Evolutionary conservation across 2,329 filamentous ascomycete species (phyloP), one percentile per base, ranked within the genome.

Genomic region (Cladosporium sp.): DNA sequence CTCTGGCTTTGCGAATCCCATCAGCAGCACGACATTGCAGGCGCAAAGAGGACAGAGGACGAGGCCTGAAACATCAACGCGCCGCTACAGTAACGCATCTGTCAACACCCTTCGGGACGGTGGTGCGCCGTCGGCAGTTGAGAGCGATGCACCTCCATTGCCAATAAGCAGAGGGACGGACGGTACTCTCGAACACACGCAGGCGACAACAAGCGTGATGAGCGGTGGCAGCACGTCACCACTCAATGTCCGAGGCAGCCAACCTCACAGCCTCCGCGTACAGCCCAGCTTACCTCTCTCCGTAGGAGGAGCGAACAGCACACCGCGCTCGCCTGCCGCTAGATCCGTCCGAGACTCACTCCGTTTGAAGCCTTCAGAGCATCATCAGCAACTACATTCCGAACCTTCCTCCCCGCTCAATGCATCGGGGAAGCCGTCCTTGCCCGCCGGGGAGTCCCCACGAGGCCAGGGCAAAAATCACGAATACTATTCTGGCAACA

Each of bases 1-100:
- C 13, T 87, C 92, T 64, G 92, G 89, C 48, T 97, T 99, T 73
- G 96, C 95, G 66, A 86, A 86, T 18, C 93, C 93, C 34, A 95
- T 99, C 89, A 97, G 91, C 72, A 95, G 92, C 19, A 90, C 96
- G 68, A 86, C 89, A 67, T 76, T 97, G 44, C 92, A 97, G 71
- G 90, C 90, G 49, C 93, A 97, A 70, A 80, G 92, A 67, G 84
- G 85, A 56, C 81, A 76, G 58, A 70, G 43, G 24, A 45, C 42
- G 27, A 47, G 66, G 75, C 19, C 67, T 63, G 20, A 74, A 65
- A 52, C 24, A 4, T 7, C 20, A 27, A 70, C 73, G 11, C 78
- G 79, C 54, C 75, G 82, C 47, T 75, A 80, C 56, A 85, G 84
- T 64, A 66, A 83, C 56, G 73, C 79, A 47, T 81, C 81, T 3